Evolutionary conservation across 768 basidiomycete genomes (phyloP).

Genomic region (Leccinum imitatum): DNA sequence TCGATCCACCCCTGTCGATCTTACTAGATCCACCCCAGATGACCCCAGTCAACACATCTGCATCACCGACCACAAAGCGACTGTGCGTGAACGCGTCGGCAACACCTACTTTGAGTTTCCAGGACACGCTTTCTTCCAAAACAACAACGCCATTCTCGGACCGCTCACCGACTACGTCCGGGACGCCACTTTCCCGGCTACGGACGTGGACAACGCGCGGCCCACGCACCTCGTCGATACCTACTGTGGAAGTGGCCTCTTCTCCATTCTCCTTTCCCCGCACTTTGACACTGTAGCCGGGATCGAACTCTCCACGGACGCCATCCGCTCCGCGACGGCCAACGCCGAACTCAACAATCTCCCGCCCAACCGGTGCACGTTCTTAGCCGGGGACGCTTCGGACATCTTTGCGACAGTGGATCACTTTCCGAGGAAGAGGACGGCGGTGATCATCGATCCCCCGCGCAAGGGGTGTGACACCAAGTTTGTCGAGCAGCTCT

Average conservation of each 20-base stretch:
- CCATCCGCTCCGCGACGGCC: conserved; percentile 64
- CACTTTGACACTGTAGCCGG: conserved; percentile 78
- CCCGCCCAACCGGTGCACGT: conserved; percentile 54
- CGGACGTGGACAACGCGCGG: conserved; percentile 14
- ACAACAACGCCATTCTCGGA: conserved; percentile 90
- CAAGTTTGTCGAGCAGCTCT: conserved; percentile 71
- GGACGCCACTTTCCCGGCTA: conserved; percentile 58
- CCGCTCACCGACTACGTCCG: conserved; percentile 84
- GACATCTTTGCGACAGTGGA: conserved; percentile 74
- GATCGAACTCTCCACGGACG: conserved; percentile 78
- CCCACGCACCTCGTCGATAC: conserved; percentile 93
- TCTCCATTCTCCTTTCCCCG: conserved; percentile 78
- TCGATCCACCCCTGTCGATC: conserved; percentile 23
- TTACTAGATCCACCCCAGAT: conserved; percentile 30
- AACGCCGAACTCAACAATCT: conserved; percentile 69
- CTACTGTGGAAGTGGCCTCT: conserved; percentile 89
- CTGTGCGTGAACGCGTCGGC: conserved; percentile 84
- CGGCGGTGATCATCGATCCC: conserved; percentile 83
- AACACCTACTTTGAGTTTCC: conserved; percentile 79
- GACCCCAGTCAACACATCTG: conserved; percentile 66
- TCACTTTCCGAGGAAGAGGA: conserved; percentile 62
- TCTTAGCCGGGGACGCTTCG: conserved; percentile 81
- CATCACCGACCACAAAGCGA: conserved; percentile 77
- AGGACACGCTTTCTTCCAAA: conserved; percentile 94
- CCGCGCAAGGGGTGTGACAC: conserved; percentile 94